A percentile compares a stretch with the other conserved stretches of the same genome.
Evolutionary conservation across 2,329 filamentous ascomycete species (phyloP).

Genomic region (Scolecobasidium constrictum): DNA sequence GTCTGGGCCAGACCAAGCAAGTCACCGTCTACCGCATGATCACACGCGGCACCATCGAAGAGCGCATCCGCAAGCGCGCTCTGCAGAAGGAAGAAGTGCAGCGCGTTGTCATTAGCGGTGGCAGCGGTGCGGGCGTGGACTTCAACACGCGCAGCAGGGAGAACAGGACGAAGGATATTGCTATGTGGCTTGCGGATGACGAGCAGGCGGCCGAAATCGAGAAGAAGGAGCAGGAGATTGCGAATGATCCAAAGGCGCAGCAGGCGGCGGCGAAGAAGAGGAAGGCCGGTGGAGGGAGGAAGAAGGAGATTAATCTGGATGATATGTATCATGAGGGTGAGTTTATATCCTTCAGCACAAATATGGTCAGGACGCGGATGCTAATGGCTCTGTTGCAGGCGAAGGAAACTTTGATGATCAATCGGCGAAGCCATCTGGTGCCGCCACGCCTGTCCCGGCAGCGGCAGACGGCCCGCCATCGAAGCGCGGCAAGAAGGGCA

Average conservation of each 20-base stretch:
- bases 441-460: slow-evolving; percentile 65
- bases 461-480: slow-evolving; percentile 32
- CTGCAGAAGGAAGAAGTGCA: slow-evolving; percentile 98
- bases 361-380: no score
- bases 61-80: slow-evolving; percentile 92
- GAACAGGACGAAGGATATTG: slow-evolving; percentile 95
- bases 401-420: slow-evolving; percentile 93
- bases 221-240: slow-evolving; percentile 61
- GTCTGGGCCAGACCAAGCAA: slow-evolving; percentile 88
- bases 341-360: slow-evolving; percentile 27
- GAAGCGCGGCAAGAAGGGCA: slow-evolving; percentile 20
- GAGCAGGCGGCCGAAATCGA: slow-evolving; percentile 93
- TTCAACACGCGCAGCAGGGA: slow-evolving; percentile 88
- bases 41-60: slow-evolving; percentile 91
- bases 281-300: slow-evolving; percentile 36
- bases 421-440: slow-evolving; percentile 70
- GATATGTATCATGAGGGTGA: slow-evolving; percentile 99
- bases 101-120: slow-evolving; percentile 89
- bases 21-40: slow-evolving; percentile 97
- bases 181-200: slow-evolving; percentile 96
- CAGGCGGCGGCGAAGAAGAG: slow-evolving; percentile 46
- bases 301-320: slow-evolving; percentile 62
- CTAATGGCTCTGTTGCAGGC: slow-evolving; percentile 45
- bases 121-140: slow-evolving; percentile 69
- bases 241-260: slow-evolving; percentile 53